These are phyloP conservation scores for Xylariaceae sp. DNA, from an alignment of 2,329 filamentous ascomycete genomes.

Conservation along the genomic window DNA sequence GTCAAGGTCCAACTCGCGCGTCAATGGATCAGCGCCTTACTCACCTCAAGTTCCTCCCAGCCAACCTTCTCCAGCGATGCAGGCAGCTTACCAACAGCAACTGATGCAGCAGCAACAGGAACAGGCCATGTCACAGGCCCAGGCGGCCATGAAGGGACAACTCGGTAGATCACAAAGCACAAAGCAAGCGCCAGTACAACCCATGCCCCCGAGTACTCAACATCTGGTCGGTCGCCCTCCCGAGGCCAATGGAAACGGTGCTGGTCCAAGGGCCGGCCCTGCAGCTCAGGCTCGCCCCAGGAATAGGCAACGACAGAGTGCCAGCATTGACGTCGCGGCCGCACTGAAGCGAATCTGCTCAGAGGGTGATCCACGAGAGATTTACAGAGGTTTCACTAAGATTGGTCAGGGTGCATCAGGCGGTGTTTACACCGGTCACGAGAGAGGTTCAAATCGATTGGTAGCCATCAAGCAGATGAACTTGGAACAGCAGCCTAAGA, in stretches of 20 bases:
- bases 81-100: slow-evolving; percentile 57
- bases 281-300: slow-evolving; percentile 59
- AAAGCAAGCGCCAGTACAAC: slow-evolving; percentile 52
- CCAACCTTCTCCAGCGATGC: slow-evolving; percentile 36
- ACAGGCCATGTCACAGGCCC: slow-evolving; percentile 73
- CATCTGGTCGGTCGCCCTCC: slow-evolving; percentile 33
- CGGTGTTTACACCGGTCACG: slow-evolving; percentile 89
- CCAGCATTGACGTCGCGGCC: slow-evolving; percentile 74
- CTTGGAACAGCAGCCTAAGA: slow-evolving; percentile 95
- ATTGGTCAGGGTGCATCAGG: slow-evolving; percentile 97
- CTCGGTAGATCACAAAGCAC: slow-evolving; percentile 73
- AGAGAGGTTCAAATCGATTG: slow-evolving; percentile 76
- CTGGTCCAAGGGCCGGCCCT: slow-evolving; percentile 29
- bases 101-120: slow-evolving; percentile 79
- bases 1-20: slow-evolving; percentile 65
- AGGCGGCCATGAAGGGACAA: slow-evolving; percentile 70
- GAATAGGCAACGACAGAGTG: slow-evolving; percentile 75
- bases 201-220: slow-evolving; percentile 51
- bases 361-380: slow-evolving; percentile 79
- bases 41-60: slow-evolving; percentile 39
- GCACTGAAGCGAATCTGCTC: slow-evolving; percentile 87
- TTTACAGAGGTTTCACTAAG: slow-evolving; percentile 85
- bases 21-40: slow-evolving; percentile 51
- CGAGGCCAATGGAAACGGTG: slow-evolving; percentile 27
- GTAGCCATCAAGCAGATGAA: slow-evolving; percentile 99